Evolutionary conservation across 495 filamentous ascomycete genomes (phyloP).

Genomic region (Penicillium dipodomyicola): DNA sequence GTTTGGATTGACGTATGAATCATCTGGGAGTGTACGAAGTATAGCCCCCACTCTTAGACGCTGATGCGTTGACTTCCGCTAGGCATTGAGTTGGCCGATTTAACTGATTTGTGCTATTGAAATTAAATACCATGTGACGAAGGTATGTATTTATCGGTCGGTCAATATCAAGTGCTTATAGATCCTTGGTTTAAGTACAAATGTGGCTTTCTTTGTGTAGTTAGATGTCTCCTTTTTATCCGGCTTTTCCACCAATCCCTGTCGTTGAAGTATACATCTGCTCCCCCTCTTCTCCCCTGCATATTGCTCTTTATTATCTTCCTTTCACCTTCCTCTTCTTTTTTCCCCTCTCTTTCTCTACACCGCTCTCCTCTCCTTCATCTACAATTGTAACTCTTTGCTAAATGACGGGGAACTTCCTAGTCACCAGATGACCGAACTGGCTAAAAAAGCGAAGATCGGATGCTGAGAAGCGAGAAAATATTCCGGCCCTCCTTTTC

Average conservation of each 20-base stretch:
- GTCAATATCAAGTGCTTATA: neutral
- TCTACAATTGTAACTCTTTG: neutral
- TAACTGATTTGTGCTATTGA: neutral
- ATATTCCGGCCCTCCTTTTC: too few species aligned
- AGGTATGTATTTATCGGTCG: neutral
- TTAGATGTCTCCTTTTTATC: neutral
- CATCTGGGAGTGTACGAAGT: neutral
- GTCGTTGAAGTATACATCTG: neutral
- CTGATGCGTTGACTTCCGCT: neutral
- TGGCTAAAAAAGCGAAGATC: neutral
- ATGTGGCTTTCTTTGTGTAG: too few species aligned
- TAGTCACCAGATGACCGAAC: neutral
- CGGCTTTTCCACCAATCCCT: conserved; percentile 2
- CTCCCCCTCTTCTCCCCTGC: neutral
- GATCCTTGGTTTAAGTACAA: too few species aligned
- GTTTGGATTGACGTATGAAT: neutral
- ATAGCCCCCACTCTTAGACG: too few species aligned
- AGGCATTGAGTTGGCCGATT: neutral
- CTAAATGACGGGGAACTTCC: neutral
- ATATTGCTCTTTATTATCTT: neutral
- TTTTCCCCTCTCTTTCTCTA: neutral
- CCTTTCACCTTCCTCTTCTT: too few species aligned
- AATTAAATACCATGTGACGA: neutral
- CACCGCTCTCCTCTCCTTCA: neutral
- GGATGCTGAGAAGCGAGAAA: neutral